phyloP scores from a whole-genome alignment of 2,329 filamentous ascomycete genomes.

The Macrophomina tecta region DNA sequence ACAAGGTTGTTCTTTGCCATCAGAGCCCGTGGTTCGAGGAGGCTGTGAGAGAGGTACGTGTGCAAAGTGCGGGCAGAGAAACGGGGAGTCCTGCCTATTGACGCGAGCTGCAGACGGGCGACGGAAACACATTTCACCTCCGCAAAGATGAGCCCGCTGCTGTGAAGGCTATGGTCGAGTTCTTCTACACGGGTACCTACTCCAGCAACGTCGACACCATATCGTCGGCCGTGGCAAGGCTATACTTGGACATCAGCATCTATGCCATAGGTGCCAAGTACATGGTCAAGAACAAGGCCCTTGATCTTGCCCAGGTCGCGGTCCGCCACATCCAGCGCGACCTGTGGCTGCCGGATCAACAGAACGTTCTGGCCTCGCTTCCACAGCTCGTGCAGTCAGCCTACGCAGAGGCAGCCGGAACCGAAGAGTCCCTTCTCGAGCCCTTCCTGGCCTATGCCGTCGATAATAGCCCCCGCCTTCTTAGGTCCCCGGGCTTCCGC shows the following conservation, averaged over 20 bases:
- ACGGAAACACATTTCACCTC: not conserved
- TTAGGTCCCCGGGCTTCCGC: no score
- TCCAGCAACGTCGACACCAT: no score
- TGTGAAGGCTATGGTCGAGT: constrained; percentile 24
- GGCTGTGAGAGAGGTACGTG: not conserved
- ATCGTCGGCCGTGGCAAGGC: no score
- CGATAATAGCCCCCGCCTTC: no score
- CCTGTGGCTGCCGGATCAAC: no score
- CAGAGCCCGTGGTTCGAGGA: constrained; percentile 1
- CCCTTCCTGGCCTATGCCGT: no score
- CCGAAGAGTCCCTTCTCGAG: no score
- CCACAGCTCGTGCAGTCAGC: no score
- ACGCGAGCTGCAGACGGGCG: not conserved
- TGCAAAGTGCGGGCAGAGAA: not conserved
- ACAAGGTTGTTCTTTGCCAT: not conserved
- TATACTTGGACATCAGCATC: not conserved
- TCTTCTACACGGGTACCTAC: constrained; percentile 18
- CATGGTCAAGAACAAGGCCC: not conserved
- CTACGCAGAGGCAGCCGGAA: no score
- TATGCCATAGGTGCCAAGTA: not conserved
- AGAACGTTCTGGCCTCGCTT: no score
- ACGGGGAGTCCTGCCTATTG: not conserved
- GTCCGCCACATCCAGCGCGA: no score
- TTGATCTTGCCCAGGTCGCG: no score
- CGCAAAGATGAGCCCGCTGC: not conserved